Conservation (phyloP, 2,329 filamentous ascomycete genomes). For the Penicillium olsonii region DNA sequence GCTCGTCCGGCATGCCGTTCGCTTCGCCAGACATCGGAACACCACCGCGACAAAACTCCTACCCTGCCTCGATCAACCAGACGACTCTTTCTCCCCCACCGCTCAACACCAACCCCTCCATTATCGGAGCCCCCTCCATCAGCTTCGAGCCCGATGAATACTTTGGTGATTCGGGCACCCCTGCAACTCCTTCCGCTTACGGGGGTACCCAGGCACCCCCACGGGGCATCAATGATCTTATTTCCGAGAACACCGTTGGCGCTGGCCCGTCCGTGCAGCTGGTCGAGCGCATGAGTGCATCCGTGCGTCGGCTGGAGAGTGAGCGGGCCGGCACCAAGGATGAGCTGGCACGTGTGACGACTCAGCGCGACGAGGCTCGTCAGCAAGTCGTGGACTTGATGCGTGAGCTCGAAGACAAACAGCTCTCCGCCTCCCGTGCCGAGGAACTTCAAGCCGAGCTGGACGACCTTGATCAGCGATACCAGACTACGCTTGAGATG, state of each 20-base stretch:
- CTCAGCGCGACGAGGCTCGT: conserved; percentile 90
- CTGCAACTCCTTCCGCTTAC: conserved; percentile 41
- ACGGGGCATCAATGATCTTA: conserved; percentile 76
- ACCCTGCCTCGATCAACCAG: conserved; percentile 31
- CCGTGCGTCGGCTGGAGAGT: conserved; percentile 84
- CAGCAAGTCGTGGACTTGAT: conserved; percentile 87
- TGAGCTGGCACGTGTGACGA: conserved; percentile 74
- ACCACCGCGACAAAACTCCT: conserved; percentile 51
- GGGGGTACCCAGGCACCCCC: conserved; percentile 39
- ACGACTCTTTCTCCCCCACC: conserved; percentile 31
- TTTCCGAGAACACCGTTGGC: conserved; percentile 84
- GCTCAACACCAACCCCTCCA: conserved; percentile 22
- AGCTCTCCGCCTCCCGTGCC: conserved; percentile 61
- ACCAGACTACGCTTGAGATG: conserved; percentile 90
- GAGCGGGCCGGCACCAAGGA: conserved; percentile 89
- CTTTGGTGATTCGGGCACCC: conserved; percentile 37
- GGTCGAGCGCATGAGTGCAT: conserved; percentile 92
- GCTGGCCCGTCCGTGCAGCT: conserved; percentile 92
- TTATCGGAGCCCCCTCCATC: conserved; percentile 37
- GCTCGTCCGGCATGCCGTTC: conserved; percentile 41
- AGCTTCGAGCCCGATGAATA: conserved; percentile 53
- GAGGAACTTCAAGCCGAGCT: conserved; percentile 69
- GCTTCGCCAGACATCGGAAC: conserved; percentile 40
- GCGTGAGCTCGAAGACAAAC: conserved; percentile 76
- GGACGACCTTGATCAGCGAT: conserved; percentile 69